phyloP scores from a whole-genome alignment of 164 flowering plant species.

The Protea cynaroides region DNA sequence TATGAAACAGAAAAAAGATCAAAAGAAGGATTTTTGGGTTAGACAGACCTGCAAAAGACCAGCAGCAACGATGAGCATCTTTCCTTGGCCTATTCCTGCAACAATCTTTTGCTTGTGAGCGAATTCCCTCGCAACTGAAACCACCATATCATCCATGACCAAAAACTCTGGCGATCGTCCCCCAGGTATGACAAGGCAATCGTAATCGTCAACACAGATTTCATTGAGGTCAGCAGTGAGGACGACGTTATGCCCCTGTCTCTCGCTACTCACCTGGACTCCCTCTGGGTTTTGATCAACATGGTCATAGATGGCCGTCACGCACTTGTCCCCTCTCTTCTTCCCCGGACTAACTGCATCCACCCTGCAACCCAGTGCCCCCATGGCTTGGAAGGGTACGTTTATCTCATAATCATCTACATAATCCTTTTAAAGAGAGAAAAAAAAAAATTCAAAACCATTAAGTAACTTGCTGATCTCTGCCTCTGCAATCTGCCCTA shows the following conservation, averaged over 20 bases:
- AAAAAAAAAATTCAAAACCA: neutral
- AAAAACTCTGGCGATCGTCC: constrained; percentile 31
- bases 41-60: constrained; percentile 22
- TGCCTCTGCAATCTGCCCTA: no score
- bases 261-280: constrained; percentile 26
- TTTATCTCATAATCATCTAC: constrained; percentile 31
- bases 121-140: constrained; percentile 24
- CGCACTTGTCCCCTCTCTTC: constrained; percentile 25
- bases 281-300: constrained; percentile 18
- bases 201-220: constrained; percentile 21
- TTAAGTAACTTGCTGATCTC: no score
- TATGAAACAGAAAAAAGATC: no score
- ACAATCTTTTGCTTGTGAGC: constrained; percentile 21
- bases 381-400: constrained; percentile 26
- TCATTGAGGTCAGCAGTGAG: constrained; percentile 17
- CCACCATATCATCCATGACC: constrained; percentile 29
- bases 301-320: constrained; percentile 21
- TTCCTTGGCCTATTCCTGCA: constrained; percentile 25
- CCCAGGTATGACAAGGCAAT: constrained; percentile 30
- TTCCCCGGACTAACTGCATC: constrained; percentile 21
- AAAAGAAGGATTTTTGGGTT: no score
- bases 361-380: constrained; percentile 25
- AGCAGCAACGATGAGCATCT: constrained; percentile 27
- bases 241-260: constrained; percentile 23
- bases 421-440: constrained; percentile 16